Evolutionary conservation across 331 rosid genomes (phyloP), one percentile per base, ranked within the genome.

Genomic region (Pyracantha coccinea): DNA sequence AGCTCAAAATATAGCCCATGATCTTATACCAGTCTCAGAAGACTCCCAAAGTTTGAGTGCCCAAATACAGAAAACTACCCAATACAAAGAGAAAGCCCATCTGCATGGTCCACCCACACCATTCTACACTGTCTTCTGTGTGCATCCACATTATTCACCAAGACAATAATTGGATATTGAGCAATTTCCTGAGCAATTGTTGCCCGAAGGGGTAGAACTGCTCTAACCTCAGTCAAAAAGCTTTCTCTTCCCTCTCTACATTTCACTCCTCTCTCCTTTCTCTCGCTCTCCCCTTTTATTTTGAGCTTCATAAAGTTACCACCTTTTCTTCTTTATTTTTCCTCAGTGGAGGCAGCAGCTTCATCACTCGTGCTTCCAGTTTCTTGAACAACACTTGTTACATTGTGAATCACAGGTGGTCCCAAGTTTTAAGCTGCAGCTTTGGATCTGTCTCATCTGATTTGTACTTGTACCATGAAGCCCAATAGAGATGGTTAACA

Each of bases 381-480:
- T 47, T 47, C 53, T 47, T 47, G 53, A 45, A 47, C n/a, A 47
- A 47, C 53, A 47, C n/a, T 47, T 47, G n/a, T 5, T 4, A 4
- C 73, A 33, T 14, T 21, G 33, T 76, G 53, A 2, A 41, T 10
- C 8, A 76, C n/a, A 57, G 69, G 61, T 27, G 55, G 6, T 68
- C 6, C 16, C 58, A 28, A 3, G 35, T 47, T 68, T 60, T 27
- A 38, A 58, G 59, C 31, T 11, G 45, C 44, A 16, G 20, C 29
- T 60, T 27, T 8, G 27, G 7, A 11, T 44, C 77, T 4, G 69
- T 41, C 27, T 83, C 89, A 68, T 88, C 87, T 19, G 85, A 25
- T 75, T 88, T 91, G 85, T 93, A 93, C 82, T 91, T 85, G 87
- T 91, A 93, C 73, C 91, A 55, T 0, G 86, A 77, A 55, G 96